A percentile compares a stretch with the other conserved stretches of the same genome.
phyloP scores from a whole-genome alignment of 768 basidiomycete species.

The Naganishia kalamii region DNA sequence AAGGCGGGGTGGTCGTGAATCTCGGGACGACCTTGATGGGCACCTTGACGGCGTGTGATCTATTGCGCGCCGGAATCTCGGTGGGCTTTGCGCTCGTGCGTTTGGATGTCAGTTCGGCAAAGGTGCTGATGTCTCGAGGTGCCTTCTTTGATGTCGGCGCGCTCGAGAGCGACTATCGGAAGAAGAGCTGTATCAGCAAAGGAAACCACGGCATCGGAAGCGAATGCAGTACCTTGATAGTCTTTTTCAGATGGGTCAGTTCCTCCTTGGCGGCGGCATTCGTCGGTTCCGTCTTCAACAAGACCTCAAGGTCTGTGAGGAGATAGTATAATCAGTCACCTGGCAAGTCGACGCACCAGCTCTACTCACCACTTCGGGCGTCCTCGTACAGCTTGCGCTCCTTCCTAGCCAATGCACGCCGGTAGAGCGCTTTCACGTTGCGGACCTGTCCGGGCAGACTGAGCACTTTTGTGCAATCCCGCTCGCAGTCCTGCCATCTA shows the following conservation, averaged over 20 bases:
- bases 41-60: conserved; percentile 1
- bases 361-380: conserved; percentile 58
- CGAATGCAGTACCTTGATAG: conserved; percentile 17
- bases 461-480: conserved; percentile 69
- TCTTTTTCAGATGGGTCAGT: conserved; percentile 52
- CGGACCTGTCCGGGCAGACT: conserved; percentile 48
- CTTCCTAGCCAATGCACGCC: conserved; percentile 66
- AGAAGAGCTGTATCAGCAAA: neutral
- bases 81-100: neutral
- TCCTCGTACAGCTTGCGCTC: conserved; percentile 50
- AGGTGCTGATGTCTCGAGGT: neutral
- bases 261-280: conserved; percentile 64
- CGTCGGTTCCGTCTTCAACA: conserved; percentile 58
- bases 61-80: neutral
- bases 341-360: neutral
- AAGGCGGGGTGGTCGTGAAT: conserved; percentile 7
- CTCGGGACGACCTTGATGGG: conserved; percentile 17
- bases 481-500: conserved; percentile 71
- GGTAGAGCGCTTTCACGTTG: conserved; percentile 74
- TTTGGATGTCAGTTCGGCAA: neutral
- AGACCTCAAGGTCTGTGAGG: conserved; percentile 58
- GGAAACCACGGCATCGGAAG: neutral
- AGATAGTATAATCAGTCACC: neutral
- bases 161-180: neutral
- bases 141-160: neutral